Conservation (phyloP, 192 early-diverging fungal species). For the Chytriomyces sp. region DNA sequence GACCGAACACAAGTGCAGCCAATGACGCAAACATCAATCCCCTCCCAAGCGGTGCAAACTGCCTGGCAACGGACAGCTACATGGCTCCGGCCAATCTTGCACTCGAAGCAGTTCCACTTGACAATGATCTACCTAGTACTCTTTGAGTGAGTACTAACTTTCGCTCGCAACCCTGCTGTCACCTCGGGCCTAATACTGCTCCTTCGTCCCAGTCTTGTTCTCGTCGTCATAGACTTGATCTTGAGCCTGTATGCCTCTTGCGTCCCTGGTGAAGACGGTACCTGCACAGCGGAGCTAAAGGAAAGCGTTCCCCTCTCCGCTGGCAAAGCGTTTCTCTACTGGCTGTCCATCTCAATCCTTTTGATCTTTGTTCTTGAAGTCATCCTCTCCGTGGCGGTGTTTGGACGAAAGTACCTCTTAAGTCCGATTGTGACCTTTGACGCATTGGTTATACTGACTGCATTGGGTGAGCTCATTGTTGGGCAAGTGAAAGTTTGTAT, state of each 20-base stretch:
- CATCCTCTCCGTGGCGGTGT: neutral
- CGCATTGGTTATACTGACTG: neutral
- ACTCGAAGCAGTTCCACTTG: neutral
- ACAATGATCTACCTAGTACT: neutral
- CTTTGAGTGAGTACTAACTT: neutral
- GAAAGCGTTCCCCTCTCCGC: neutral
- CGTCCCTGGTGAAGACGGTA: neutral
- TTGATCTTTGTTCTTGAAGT: neutral
- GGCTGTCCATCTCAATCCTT: neutral
- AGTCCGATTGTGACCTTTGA: neutral
- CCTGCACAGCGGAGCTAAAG: neutral
- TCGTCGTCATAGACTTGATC: neutral
- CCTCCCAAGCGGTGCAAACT: neutral
- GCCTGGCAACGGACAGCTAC: too few species aligned
- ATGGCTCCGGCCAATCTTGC: neutral
- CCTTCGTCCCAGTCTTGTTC: neutral
- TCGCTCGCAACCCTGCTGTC: neutral
- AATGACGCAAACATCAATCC: neutral
- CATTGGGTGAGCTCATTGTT: neutral
- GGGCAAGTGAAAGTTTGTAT: neutral
- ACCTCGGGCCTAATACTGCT: neutral
- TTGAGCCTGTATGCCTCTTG: neutral
- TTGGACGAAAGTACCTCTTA: neutral
- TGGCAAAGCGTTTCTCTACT: neutral
- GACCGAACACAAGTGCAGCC: too few species aligned